Evolutionary conservation across 768 basidiomycete genomes (phyloP).

Genomic region (Baorangia bicolor): DNA sequence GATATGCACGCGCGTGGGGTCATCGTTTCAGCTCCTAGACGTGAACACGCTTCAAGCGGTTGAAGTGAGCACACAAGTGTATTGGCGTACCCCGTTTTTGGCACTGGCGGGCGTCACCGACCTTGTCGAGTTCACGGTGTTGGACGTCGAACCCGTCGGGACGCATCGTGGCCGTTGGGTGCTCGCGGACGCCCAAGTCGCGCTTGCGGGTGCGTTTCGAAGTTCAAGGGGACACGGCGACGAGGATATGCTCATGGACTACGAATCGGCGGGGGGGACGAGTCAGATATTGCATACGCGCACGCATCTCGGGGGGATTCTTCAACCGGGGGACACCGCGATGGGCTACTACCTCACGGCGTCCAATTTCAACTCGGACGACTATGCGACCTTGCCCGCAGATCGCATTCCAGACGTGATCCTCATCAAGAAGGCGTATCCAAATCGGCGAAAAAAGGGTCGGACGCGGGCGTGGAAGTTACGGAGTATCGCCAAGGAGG

Average conservation of each 20-base stretch:
- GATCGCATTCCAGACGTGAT: conserved; percentile 86
- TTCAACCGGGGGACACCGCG: conserved; percentile 94
- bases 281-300: conserved; percentile 93
- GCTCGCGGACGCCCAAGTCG: conserved; percentile 87
- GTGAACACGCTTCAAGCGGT: conserved; percentile 80
- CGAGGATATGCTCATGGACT: conserved; percentile 57
- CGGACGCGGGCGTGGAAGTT: conserved; percentile 84
- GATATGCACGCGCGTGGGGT: conserved; percentile 88
- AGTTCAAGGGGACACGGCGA: conserved; percentile 46
- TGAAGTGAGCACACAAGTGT: conserved; percentile 75
- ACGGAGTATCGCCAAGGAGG: conserved; percentile 90
- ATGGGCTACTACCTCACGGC: conserved; percentile 88
- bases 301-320: conserved; percentile 89
- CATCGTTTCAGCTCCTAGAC: conserved; percentile 88
- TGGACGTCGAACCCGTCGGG: conserved; percentile 88
- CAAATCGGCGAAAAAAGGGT: conserved; percentile 88
- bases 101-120: conserved; percentile 80
- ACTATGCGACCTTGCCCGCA: conserved; percentile 65
- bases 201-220: conserved; percentile 75
- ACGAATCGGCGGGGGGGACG: conserved; percentile 53
- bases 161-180: conserved; percentile 72
- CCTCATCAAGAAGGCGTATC: conserved; percentile 94
- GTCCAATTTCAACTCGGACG: conserved; percentile 90
- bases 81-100: conserved; percentile 92
- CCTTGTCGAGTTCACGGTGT: conserved; percentile 90